Percentiles rank a stretch among this genome's conserved stretches.
Conservation (phyloP, 352 stramenopile species). For the Globisporangium megalacanthum region DNA sequence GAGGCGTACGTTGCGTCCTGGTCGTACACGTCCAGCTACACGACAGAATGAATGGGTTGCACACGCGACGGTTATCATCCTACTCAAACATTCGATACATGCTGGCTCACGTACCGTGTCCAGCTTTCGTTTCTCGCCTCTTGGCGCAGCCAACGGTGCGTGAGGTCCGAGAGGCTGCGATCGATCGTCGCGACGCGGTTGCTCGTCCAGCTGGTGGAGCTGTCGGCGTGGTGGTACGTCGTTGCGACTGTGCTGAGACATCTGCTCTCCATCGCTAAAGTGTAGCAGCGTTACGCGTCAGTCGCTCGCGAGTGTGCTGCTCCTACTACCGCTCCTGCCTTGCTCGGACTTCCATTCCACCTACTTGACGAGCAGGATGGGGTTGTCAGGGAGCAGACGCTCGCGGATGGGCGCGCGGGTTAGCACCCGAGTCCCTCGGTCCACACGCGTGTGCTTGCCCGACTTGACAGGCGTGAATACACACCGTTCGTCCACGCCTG, state of each 20-base stretch:
- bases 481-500: constrained; percentile 19
- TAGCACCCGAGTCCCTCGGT: background rate
- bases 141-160: too few species aligned
- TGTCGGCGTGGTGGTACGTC: too few species aligned
- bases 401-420: constrained; percentile 12
- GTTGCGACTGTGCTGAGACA: constrained; percentile 15
- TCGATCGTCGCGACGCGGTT: background rate
- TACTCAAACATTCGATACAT: too few species aligned
- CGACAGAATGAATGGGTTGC: too few species aligned
- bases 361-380: constrained; percentile 10
- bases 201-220: too few species aligned
- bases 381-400: constrained; percentile 20
- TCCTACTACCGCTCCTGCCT: too few species aligned
- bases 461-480: constrained; percentile 58
- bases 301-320: too few species aligned
- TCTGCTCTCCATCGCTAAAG: constrained; percentile 27
- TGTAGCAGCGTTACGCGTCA: background rate
- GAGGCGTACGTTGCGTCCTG: too few species aligned
- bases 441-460: constrained; percentile 17
- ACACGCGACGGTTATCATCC: too few species aligned
- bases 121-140: too few species aligned
- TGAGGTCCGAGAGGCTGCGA: background rate
- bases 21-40: too few species aligned
- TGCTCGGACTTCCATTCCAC: background rate
- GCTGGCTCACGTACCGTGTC: too few species aligned